Conservation (phyloP, 768 basidiomycete genomes). For the Heimioporus sp. region DNA sequence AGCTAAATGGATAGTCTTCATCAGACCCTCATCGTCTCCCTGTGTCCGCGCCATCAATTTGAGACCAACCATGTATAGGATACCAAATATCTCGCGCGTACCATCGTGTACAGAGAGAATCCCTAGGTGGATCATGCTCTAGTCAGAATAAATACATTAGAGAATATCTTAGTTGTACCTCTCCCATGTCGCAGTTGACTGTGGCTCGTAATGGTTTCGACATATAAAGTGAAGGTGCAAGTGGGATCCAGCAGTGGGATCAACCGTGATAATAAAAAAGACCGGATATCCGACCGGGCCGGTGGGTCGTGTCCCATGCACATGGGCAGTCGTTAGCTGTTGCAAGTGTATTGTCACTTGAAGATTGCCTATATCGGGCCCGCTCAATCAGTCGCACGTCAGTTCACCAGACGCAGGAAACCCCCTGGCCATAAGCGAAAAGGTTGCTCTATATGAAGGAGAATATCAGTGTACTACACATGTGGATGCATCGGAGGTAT, state of each 20-base stretch:
- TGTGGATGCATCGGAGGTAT: background rate
- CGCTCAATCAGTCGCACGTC: background rate
- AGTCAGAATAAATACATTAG: conserved; percentile 1
- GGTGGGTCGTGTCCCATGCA: background rate
- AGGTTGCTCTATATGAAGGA: background rate
- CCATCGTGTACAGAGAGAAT: conserved; percentile 49
- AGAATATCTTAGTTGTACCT: conserved; percentile 32
- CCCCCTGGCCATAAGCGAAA: background rate
- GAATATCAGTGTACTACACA: conserved; percentile 1
- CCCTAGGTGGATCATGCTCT: conserved; percentile 33
- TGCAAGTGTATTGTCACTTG: too few species aligned
- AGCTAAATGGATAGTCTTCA: conserved; percentile 56
- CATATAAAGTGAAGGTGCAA: conserved; percentile 7
- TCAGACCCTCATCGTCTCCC: conserved; percentile 52
- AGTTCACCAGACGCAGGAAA: background rate
- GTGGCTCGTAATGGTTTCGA: conserved; percentile 34
- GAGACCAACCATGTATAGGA: background rate
- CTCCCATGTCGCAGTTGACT: conserved; percentile 58
- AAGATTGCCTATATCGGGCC: too few species aligned
- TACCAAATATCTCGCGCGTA: conserved; percentile 14
- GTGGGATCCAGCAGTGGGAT: background rate
- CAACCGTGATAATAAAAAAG: background rate
- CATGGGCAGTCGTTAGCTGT: background rate
- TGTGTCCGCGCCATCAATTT: conserved; percentile 11
- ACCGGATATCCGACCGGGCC: conserved; percentile 2